phyloP scores from a whole-genome alignment of 2,329 filamentous ascomycete genomes.

The Knufia fluminis region DNA sequence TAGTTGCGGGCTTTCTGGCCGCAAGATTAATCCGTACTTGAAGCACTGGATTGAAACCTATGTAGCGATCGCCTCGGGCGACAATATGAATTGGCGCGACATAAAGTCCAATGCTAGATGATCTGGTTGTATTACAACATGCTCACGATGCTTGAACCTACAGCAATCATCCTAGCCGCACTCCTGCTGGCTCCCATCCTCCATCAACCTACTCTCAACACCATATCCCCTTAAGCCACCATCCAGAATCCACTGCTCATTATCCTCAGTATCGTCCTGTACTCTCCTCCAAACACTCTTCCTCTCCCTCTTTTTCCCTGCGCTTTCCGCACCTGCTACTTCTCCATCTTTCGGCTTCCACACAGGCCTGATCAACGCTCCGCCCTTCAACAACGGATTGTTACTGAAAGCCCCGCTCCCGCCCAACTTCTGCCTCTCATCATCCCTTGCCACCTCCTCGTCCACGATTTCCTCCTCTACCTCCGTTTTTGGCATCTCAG shows the following conservation, averaged over 20 bases:
- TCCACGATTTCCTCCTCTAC: conserved; percentile 19
- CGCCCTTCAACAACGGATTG: conserved; percentile 36
- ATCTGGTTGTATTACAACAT: no score
- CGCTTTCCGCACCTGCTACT: conserved; percentile 12
- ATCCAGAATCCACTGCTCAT: conserved; percentile 40
- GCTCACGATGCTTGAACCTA: no score
- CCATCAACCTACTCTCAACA: conserved; percentile 16
- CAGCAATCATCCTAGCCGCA: no score
- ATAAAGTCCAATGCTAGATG: no score
- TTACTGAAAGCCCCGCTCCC: conserved; percentile 32
- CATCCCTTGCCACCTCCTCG: conserved; percentile 24
- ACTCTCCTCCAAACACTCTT: conserved; percentile 39
- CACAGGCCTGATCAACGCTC: conserved; percentile 36
- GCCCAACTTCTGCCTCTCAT: conserved; percentile 16
- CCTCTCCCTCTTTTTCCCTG: conserved; percentile 22
- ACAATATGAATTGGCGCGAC: no score
- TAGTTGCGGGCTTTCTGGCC: no score
- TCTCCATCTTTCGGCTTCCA: conserved; percentile 33
- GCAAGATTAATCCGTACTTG: no score
- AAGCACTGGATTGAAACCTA: no score
- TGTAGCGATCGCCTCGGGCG: no score
- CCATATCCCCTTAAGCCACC: conserved; percentile 34
- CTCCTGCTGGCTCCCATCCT: conserved; percentile 18
- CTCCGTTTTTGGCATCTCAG: conserved; percentile 14
- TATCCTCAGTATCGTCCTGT: conserved; percentile 38